A percentile compares a stretch with the other conserved stretches of the same genome.
These are phyloP conservation scores for Boletus pseudo-olivaceus DNA, from an alignment of 768 basidiomycete genomes.

Conservation along the genomic window DNA sequence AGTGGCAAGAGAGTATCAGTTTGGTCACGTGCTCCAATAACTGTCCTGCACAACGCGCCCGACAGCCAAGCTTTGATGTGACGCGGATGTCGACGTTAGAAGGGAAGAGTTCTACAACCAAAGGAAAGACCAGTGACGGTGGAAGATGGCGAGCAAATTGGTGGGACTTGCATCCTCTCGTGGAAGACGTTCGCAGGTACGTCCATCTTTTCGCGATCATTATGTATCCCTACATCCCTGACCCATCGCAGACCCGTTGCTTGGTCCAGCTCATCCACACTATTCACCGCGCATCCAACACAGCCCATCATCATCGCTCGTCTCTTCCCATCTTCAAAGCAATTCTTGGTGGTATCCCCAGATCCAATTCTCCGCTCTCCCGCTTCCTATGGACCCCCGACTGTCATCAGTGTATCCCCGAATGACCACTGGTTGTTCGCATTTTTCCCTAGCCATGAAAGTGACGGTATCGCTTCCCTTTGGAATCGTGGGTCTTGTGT, in stretches of 20 bases:
- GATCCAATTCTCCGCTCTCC: slow-evolving; percentile 44
- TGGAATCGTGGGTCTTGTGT: slow-evolving; percentile 60
- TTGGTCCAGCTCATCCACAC: slow-evolving; percentile 67
- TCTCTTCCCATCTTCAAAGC: slow-evolving; percentile 67
- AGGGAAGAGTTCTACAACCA: slow-evolving; percentile 38
- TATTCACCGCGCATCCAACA: slow-evolving; percentile 65
- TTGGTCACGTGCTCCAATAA: slow-evolving; percentile 3
- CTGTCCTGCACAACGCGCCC: not conserved
- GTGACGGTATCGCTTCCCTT: slow-evolving; percentile 59
- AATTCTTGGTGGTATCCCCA: slow-evolving; percentile 58
- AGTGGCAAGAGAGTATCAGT: not conserved
- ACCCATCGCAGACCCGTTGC: slow-evolving; percentile 51
- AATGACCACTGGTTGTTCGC: slow-evolving; percentile 67
- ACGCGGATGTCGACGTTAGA: slow-evolving; percentile 25
- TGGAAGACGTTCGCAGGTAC: slow-evolving; percentile 55
- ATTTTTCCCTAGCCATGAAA: slow-evolving; percentile 60
- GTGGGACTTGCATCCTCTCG: slow-evolving; percentile 70
- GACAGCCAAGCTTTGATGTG: not conserved
- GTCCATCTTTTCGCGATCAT: slow-evolving; percentile 5
- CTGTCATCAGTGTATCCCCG: slow-evolving; percentile 57
- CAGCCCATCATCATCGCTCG: slow-evolving; percentile 58
- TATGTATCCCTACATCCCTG: not conserved
- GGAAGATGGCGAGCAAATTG: slow-evolving; percentile 60
- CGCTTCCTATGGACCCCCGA: slow-evolving; percentile 55
- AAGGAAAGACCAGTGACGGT: slow-evolving; percentile 52